Conservation (phyloP, 2,329 filamentous ascomycete species). For the Biscogniauxia mediterranea region DNA sequence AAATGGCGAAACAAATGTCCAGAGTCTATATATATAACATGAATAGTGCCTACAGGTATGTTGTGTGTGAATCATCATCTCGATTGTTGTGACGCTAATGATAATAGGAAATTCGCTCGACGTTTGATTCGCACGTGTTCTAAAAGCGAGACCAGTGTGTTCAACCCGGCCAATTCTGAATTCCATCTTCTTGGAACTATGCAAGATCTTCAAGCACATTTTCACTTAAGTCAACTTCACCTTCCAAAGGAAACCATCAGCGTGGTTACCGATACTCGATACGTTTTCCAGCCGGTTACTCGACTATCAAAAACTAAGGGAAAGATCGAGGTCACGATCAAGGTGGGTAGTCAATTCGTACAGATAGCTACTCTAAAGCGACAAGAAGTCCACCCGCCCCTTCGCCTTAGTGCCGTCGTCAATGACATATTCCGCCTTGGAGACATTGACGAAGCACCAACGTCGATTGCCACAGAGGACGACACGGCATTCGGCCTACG, state of each 20-base stretch:
- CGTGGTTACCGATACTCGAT: conserved; percentile 64
- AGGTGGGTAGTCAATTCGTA: conserved; percentile 67
- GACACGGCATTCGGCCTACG: conserved; percentile 66
- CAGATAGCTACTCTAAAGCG: conserved; percentile 68
- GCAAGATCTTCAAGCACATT: conserved; percentile 64
- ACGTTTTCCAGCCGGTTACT: conserved; percentile 64
- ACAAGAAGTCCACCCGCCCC: conserved; percentile 63
- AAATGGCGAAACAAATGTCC: conserved; percentile 57
- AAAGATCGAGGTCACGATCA: conserved; percentile 68
- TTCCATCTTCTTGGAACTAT: conserved; percentile 65
- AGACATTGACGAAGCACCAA: conserved; percentile 66
- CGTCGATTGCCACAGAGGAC: conserved; percentile 63
- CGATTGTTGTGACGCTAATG: conserved; percentile 10
- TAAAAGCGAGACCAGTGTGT: conserved; percentile 58
- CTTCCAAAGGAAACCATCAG: conserved; percentile 69
- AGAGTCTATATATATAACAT: conserved; percentile 71
- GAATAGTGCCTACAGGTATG: conserved; percentile 65
- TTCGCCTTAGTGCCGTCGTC: conserved; percentile 60
- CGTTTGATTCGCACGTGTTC: conserved; percentile 60
- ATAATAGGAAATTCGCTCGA: conserved; percentile 59
- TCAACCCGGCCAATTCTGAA: conserved; percentile 64
- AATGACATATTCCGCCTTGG: conserved; percentile 69
- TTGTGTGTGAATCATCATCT: background rate
- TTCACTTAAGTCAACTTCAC: conserved; percentile 64
- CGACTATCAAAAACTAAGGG: conserved; percentile 66